These are phyloP conservation scores for Citrus unshiu DNA, from an alignment of 345 rosid species.

Conservation along the genomic window DNA sequence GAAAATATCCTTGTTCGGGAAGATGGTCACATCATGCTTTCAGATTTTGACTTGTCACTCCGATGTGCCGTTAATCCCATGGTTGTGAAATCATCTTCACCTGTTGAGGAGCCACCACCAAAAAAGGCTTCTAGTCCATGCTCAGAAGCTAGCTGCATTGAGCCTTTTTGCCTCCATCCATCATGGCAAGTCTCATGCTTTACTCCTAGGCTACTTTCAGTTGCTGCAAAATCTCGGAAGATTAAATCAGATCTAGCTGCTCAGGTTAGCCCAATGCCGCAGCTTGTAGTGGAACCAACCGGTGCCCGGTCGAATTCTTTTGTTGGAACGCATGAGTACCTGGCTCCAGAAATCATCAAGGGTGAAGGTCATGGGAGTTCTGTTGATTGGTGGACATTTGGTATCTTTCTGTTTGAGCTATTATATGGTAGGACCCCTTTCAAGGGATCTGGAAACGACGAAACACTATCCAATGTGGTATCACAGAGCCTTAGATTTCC, in stretches of 20 bases:
- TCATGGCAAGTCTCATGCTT: conserved; percentile 79
- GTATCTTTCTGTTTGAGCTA: conserved; percentile 68
- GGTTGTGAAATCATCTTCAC: conserved; percentile 42
- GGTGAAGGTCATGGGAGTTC: conserved; percentile 81
- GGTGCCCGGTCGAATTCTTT: conserved; percentile 75
- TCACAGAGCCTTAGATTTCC: conserved; percentile 65
- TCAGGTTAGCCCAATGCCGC: conserved; percentile 62
- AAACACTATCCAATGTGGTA: conserved; percentile 62
- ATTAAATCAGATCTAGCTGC: conserved; percentile 53
- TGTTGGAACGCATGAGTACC: conserved; percentile 77
- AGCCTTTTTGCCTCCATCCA: conserved; percentile 76
- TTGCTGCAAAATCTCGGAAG: conserved; percentile 54
- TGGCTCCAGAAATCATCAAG: conserved; percentile 80
- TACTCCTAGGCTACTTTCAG: conserved; percentile 66
- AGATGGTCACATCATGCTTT: conserved; percentile 83
- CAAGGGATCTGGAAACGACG: conserved; percentile 68
- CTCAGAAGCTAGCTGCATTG: conserved; percentile 68
- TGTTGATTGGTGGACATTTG: conserved; percentile 89
- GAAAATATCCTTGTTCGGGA: conserved; percentile 76
- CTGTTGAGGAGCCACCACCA: conserved; percentile 27
- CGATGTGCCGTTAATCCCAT: conserved; percentile 52
- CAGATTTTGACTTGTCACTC: conserved; percentile 78
- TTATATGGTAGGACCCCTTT: conserved; percentile 68
- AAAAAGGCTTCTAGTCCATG: conserved; percentile 63
- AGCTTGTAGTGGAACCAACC: conserved; percentile 79